Percentiles rank a stretch among this genome's conserved stretches.
Evolutionary conservation across 176 grass and related monocot genomes (phyloP).

Genomic region (Oryza longistaminata): DNA sequence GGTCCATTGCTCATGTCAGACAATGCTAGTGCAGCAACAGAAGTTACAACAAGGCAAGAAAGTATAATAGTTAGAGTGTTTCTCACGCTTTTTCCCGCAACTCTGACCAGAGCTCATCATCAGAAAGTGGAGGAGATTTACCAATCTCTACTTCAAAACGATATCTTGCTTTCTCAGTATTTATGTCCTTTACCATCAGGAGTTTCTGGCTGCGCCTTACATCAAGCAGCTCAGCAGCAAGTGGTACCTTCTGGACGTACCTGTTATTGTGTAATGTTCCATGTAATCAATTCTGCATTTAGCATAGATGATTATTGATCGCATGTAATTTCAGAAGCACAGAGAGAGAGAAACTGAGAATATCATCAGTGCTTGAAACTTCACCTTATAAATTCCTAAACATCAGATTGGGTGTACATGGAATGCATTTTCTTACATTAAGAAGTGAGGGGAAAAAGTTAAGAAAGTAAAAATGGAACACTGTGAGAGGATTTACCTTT

Average conservation of each 20-base stretch:
- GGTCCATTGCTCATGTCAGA: slow-evolving; percentile 21
- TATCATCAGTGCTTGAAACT: slow-evolving; percentile 15
- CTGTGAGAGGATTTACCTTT: slow-evolving; percentile 57
- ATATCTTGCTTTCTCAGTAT: slow-evolving; percentile 77
- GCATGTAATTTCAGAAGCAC: slow-evolving; percentile 6
- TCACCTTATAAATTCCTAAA: slow-evolving; percentile 11
- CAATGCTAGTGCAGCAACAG: slow-evolving; percentile 19
- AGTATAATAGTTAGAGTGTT: slow-evolving; percentile 25
- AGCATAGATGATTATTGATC: slow-evolving; percentile 7
- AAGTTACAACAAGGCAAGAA: slow-evolving; percentile 33
- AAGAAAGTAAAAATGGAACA: slow-evolving; percentile 6
- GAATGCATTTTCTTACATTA: background rate
- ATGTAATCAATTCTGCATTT: slow-evolving; percentile 45
- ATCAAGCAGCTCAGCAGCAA: slow-evolving; percentile 91
- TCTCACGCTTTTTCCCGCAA: slow-evolving; percentile 79
- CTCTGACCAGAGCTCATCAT: slow-evolving; percentile 85
- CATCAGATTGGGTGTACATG: background rate
- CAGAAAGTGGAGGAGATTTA: slow-evolving; percentile 79
- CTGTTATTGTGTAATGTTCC: slow-evolving; percentile 48
- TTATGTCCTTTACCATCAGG: slow-evolving; percentile 76
- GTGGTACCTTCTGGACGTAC: slow-evolving; percentile 87
- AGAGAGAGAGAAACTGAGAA: background rate
- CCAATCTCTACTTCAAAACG: slow-evolving; percentile 90
- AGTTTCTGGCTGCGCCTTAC: slow-evolving; percentile 88
- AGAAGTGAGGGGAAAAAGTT: background rate